A percentile compares a stretch with the other conserved stretches of the same genome.
Conservation (phyloP, 2,329 filamentous ascomycete genomes). For the Cylindrodendrum hubeiense region DNA sequence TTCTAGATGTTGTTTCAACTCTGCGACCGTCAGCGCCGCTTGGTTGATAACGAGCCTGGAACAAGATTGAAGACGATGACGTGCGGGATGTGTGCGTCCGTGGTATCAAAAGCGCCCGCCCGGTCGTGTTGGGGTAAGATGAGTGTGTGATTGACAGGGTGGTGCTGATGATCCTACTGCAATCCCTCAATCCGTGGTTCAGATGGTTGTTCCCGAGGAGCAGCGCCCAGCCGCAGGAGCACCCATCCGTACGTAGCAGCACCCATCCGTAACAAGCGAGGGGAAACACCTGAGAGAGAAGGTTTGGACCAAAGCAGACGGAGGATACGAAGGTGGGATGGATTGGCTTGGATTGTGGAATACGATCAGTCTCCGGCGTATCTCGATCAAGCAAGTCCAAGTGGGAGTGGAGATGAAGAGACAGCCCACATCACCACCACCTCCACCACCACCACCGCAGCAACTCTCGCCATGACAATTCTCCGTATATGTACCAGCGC, state of each 20-base stretch:
- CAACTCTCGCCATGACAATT: constrained; percentile 1
- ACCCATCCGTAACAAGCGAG: background rate
- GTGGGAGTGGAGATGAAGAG: constrained; percentile 17
- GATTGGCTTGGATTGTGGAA: constrained; percentile 1
- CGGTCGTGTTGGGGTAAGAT: background rate
- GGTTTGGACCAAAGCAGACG: background rate
- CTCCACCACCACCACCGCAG: constrained; percentile 17
- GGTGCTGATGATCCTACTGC: background rate
- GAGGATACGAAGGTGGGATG: background rate
- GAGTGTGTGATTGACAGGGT: background rate
- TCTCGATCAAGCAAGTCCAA: constrained; percentile 14
- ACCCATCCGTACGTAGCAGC: background rate
- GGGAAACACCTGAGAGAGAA: background rate
- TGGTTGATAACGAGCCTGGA: constrained; percentile 9
- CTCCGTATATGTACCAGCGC: background rate
- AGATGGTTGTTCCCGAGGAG: constrained; percentile 8
- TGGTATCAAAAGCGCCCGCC: background rate
- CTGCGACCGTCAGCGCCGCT: constrained; percentile 23
- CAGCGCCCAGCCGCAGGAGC: background rate
- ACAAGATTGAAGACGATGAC: constrained; percentile 12
- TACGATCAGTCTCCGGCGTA: background rate
- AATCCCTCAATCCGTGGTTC: constrained; percentile 1
- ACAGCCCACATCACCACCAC: constrained; percentile 26
- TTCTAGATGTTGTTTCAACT: constrained; percentile 35
- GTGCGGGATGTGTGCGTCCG: constrained; percentile 1